Conservation (phyloP, 768 basidiomycete genomes). For the Tephrocybe sp. region DNA sequence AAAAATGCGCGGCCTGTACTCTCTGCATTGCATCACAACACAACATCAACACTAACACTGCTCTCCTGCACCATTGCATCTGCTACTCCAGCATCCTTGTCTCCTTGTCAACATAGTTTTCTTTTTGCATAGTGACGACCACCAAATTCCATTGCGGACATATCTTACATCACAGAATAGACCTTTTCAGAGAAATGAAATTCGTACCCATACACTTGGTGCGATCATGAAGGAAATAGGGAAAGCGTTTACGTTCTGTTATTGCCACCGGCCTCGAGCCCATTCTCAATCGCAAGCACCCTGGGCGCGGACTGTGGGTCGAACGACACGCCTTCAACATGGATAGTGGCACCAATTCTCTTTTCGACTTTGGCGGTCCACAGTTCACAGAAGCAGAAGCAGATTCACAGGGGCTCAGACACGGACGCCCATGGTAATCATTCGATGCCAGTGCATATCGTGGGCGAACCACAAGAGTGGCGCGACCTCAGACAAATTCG, state of each 20-base stretch:
- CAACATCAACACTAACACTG: slow-evolving; percentile 4
- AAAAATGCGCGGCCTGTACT: background rate
- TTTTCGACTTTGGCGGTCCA: too few relatives aligned
- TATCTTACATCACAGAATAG: slow-evolving; percentile 24
- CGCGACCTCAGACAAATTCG: too few relatives aligned
- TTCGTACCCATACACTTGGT: background rate
- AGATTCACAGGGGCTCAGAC: too few relatives aligned
- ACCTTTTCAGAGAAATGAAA: slow-evolving; percentile 1
- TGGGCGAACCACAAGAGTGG: too few relatives aligned
- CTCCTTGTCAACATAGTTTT: slow-evolving; percentile 17
- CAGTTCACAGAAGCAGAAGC: too few relatives aligned
- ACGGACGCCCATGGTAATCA: too few relatives aligned
- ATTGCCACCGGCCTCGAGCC: background rate
- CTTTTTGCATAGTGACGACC: slow-evolving; percentile 30
- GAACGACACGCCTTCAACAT: background rate
- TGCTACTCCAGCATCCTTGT: slow-evolving; percentile 14
- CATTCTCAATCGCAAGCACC: background rate
- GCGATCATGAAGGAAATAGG: too few relatives aligned
- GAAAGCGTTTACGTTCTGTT: too few relatives aligned
- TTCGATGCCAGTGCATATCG: too few relatives aligned
- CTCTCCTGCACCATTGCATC: slow-evolving; percentile 19
- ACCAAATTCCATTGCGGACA: slow-evolving; percentile 20
- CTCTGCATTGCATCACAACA: slow-evolving; percentile 18
- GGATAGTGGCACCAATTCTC: too few relatives aligned
- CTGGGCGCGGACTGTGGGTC: background rate